These are phyloP conservation scores for Mitragyna speciosa DNA, from an alignment of 257 asterid genomes.

Conservation along the genomic window DNA sequence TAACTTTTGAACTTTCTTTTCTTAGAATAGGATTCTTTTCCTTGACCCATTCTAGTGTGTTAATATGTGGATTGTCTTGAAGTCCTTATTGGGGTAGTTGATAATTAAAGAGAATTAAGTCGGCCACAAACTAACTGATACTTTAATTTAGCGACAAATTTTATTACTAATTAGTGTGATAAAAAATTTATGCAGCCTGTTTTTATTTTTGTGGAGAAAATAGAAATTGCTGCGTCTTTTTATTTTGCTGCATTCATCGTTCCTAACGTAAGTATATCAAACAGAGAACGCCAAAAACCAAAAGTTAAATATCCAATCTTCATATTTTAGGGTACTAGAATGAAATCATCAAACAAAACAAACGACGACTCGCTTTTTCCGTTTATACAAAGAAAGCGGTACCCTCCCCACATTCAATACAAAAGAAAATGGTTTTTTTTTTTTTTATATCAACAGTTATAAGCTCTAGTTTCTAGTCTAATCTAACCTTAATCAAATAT, in stretches of 20 bases:
- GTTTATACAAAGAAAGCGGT: no score
- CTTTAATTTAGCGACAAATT: neutral
- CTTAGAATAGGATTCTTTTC: neutral
- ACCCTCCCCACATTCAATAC: neutral
- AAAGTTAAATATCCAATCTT: constrained; percentile 6
- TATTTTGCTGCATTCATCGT: neutral
- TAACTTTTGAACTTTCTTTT: neutral
- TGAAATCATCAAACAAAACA: constrained; percentile 18
- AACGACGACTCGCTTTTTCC: neutral
- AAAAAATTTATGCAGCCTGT: neutral
- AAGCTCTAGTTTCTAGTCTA: neutral
- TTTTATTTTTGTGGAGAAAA: neutral
- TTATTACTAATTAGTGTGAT: neutral
- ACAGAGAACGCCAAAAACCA: constrained; percentile 1
- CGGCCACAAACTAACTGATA: neutral
- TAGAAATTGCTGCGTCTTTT: neutral
- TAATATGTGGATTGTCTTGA: neutral
- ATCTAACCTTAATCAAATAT: neutral
- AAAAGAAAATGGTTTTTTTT: neutral
- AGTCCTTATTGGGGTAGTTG: neutral
- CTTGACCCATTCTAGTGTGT: neutral
- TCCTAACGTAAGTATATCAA: neutral
- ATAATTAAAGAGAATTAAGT: neutral
- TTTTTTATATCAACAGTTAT: constrained; percentile 7
- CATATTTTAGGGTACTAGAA: constrained; percentile 5